Evolutionary conservation across 139 green algal species (phyloP), one percentile per base, ranked within the genome.

Genomic region (Gonium pectorale): DNA sequence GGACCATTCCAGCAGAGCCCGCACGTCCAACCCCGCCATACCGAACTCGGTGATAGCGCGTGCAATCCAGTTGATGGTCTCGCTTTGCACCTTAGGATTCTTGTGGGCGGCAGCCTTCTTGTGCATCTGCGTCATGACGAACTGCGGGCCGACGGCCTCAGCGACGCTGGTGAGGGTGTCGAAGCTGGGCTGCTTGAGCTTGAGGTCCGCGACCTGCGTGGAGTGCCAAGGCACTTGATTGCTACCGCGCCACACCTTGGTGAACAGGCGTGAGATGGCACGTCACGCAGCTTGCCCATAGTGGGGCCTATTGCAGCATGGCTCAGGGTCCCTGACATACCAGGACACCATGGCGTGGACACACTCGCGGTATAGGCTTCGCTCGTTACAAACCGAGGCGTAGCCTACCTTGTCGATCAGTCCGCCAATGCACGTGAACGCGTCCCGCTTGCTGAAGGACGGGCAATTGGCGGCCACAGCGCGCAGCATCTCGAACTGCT

Each of bases 61-160:
- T 0, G 80, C 91, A 67, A 98, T 95, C 95, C 95, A 99, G 38
- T 79, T 91, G 43, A 99, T 87, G 17, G 85, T 75, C 86, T 99
- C 97, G 24, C 90, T 92, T 33, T 97, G 89, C 22, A 98, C 97
- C 91, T 99, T 99, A 52, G 97, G 97, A 88, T 98, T 99, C 90
- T 98, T 99, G 90, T 98, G 94, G 17, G 71, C 87, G 0, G 90
- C 88, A 5, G 95, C 94, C 69, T 93, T 92, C 77, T 96, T 94
- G 90, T 98, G 94, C 64, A 98, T 89, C 84, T 96, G 88, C 29
- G 88, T 72, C 67, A 94, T 92, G 43, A 99, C 90, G 75, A 98
- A 98, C 56, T 93, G 89, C 11, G 95, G 97, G 2, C 97, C 97
- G 5, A 98, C 81, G 0, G 93, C 93, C 89, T 99, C 97, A 17